Percentiles rank a stretch among this genome's conserved stretches.
Conservation (phyloP, 108 stramenopile species). For the Parietichytrium sp. region DNA sequence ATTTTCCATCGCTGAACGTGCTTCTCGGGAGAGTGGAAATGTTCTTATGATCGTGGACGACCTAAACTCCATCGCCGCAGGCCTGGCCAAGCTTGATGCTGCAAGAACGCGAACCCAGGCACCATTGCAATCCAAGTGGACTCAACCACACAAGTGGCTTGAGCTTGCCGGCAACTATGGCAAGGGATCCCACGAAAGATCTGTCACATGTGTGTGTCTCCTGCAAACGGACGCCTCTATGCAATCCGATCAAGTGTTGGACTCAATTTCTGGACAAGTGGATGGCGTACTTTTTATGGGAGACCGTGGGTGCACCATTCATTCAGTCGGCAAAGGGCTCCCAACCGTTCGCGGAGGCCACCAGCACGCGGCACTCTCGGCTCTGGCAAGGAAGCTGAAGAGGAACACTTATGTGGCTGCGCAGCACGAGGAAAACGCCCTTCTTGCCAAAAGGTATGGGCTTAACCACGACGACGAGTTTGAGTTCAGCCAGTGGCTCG, state of each 20-base stretch:
- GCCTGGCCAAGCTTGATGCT: neutral
- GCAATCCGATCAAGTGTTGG: conserved; percentile 1
- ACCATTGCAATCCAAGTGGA: too few species aligned
- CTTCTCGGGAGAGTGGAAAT: neutral
- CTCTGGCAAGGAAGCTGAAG: too few species aligned
- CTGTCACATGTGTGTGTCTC: neutral
- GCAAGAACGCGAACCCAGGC: neutral
- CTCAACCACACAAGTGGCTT: neutral
- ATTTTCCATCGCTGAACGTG: neutral
- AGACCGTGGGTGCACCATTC: neutral
- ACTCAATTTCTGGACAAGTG: conserved; percentile 29
- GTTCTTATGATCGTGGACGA: conserved; percentile 7
- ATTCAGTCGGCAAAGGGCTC: neutral
- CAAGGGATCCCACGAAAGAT: neutral
- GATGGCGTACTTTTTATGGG: neutral
- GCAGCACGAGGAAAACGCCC: too few species aligned
- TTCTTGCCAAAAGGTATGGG: too few species aligned
- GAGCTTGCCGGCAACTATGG: neutral
- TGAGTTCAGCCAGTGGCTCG: too few species aligned
- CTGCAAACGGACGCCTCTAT: neutral
- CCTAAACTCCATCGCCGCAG: conserved; percentile 12
- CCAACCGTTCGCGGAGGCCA: neutral
- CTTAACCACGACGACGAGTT: too few species aligned
- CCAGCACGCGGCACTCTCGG: too few species aligned
- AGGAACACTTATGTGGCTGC: too few species aligned